These are phyloP conservation scores for Jaltomata sinuosa DNA, from an alignment of 257 asterid genomes.

Conservation along the genomic window DNA sequence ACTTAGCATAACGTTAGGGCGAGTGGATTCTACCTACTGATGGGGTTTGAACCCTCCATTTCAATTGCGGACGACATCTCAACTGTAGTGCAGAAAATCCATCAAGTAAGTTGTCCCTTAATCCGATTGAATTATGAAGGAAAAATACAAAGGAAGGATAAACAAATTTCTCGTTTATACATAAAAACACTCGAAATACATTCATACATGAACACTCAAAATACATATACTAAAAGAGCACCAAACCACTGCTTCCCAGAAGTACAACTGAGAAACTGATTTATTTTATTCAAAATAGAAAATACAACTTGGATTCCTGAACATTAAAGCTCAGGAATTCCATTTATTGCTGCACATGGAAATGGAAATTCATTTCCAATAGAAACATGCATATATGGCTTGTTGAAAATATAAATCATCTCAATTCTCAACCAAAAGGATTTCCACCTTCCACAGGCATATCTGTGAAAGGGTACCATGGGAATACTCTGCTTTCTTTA, in stretches of 20 bases:
- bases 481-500: conserved; percentile 35
- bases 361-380: neutral
- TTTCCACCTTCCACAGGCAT: conserved; percentile 31
- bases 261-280: neutral
- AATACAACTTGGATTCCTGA: no score
- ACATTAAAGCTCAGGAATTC: no score
- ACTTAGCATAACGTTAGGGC: no score
- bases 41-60: no score
- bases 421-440: conserved; percentile 4
- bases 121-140: no score
- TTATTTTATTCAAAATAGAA: neutral
- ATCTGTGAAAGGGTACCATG: conserved; percentile 55
- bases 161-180: neutral
- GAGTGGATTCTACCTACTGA: no score
- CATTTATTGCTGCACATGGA: neutral
- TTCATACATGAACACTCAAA: neutral
- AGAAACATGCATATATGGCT: no score
- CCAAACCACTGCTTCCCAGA: neutral
- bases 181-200: neutral
- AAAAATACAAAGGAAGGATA: no score
- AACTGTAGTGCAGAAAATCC: no score
- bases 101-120: no score
- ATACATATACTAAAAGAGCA: neutral
- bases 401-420: neutral
- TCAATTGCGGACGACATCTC: no score